These are phyloP conservation scores for Hyphopichia fennica DNA, from an alignment of 1,139 yeast species.

Conservation along the genomic window DNA sequence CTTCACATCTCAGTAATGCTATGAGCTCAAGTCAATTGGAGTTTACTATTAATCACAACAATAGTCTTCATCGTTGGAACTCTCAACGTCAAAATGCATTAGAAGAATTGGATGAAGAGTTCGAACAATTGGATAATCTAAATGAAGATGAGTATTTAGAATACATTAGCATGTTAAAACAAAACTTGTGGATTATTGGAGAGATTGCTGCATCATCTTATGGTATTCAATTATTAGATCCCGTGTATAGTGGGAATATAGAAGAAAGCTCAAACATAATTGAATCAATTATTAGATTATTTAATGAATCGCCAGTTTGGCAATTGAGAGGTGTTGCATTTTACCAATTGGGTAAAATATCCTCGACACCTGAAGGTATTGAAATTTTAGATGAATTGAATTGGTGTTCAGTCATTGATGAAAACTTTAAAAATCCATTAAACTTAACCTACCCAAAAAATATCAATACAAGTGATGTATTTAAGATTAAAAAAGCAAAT, in stretches of 20 bases:
- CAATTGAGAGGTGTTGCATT: slow-evolving; percentile 76
- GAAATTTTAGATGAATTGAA: slow-evolving; percentile 82
- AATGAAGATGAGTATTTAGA: slow-evolving; percentile 5
- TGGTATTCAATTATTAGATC: slow-evolving; percentile 70
- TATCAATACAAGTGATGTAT: slow-evolving; percentile 14
- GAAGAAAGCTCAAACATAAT: slow-evolving; percentile 49
- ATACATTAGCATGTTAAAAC: slow-evolving; percentile 48
- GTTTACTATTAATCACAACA: neutral
- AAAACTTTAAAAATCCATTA: slow-evolving; percentile 51
- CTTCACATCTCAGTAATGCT: neutral
- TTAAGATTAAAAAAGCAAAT: slow-evolving; percentile 25
- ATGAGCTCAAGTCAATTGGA: neutral
- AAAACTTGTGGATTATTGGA: slow-evolving; percentile 86
- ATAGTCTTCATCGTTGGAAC: neutral
- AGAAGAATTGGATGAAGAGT: neutral
- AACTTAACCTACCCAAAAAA: slow-evolving; percentile 57
- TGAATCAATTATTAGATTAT: slow-evolving; percentile 44
- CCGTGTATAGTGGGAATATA: slow-evolving; percentile 42
- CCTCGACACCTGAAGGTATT: slow-evolving; percentile 74
- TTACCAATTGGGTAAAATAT: slow-evolving; percentile 72
- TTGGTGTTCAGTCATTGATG: slow-evolving; percentile 63
- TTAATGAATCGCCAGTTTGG: slow-evolving; percentile 52
- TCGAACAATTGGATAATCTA: slow-evolving; percentile 2
- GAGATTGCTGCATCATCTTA: slow-evolving; percentile 68
- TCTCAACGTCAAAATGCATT: neutral